Evolutionary conservation across 106 monocot species (phyloP).

Genomic region (Dioscorea dumetorum): DNA sequence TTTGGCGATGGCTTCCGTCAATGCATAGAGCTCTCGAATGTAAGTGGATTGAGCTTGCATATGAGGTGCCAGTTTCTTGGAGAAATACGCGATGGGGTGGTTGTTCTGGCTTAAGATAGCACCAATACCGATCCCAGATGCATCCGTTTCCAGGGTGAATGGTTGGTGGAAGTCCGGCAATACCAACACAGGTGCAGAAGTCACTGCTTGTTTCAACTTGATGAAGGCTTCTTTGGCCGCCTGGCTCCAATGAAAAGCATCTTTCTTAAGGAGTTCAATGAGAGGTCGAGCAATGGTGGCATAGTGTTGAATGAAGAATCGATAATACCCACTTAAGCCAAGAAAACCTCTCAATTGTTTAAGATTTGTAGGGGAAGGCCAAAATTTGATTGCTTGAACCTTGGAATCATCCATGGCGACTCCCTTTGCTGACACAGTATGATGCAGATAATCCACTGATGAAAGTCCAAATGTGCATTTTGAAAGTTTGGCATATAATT

Average conservation of each 20-base stretch:
- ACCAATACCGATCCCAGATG: neutral
- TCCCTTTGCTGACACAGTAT: neutral
- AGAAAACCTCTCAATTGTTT: neutral
- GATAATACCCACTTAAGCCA: neutral
- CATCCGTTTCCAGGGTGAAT: neutral
- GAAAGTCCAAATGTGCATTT: no score
- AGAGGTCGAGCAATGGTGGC: neutral
- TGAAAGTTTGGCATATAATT: no score
- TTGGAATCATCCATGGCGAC: neutral
- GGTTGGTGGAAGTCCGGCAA: neutral
- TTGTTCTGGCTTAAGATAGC: no score
- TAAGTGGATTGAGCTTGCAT: neutral
- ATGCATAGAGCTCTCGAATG: neutral
- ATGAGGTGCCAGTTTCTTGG: neutral
- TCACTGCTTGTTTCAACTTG: neutral
- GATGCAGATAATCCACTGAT: neutral
- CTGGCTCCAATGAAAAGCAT: neutral
- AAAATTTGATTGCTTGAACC: neutral
- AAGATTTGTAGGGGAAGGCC: neutral
- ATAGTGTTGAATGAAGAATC: neutral
- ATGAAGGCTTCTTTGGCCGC: neutral
- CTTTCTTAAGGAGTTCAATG: slow-evolving; percentile 2
- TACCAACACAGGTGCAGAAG: neutral
- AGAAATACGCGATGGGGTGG: slow-evolving; percentile 4
- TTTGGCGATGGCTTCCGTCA: neutral